A percentile compares a stretch with the other conserved stretches of the same genome.
Evolutionary conservation across 108 stramenopile genomes (phyloP).

Genomic region (Epithemia pelagica): DNA sequence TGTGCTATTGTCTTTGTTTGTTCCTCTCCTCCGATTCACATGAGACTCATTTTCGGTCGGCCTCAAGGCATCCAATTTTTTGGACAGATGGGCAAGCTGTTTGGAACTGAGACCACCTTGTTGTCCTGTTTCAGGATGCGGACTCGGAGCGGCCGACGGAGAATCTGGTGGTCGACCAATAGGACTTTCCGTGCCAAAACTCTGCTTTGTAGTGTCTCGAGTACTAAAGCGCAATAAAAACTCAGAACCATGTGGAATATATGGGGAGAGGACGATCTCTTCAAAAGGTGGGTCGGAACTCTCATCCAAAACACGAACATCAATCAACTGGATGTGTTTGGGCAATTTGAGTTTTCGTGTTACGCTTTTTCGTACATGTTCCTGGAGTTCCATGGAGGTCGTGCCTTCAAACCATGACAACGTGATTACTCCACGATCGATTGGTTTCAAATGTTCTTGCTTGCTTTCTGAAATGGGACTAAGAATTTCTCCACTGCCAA

Average conservation of each 20-base stretch:
- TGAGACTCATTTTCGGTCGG: background rate
- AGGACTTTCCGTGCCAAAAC: slow-evolving; percentile 20
- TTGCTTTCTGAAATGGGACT: background rate
- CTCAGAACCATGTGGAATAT: slow-evolving; percentile 67
- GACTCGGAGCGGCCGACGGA: slow-evolving; percentile 78
- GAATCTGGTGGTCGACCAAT: slow-evolving; percentile 52
- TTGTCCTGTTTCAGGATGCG: slow-evolving; percentile 2
- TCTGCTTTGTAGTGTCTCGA: slow-evolving; percentile 7
- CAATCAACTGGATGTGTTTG: slow-evolving; percentile 30
- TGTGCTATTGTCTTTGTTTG: background rate
- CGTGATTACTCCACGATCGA: slow-evolving; percentile 55
- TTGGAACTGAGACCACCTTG: background rate
- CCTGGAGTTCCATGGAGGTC: slow-evolving; percentile 48
- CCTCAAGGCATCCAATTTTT: slow-evolving; percentile 4
- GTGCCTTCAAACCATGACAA: slow-evolving; percentile 85
- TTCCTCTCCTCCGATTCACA: background rate
- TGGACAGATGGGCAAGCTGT: background rate
- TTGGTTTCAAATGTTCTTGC: background rate
- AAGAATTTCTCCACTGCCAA: background rate
- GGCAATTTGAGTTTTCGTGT: slow-evolving; percentile 38
- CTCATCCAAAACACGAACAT: slow-evolving; percentile 68
- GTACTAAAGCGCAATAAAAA: slow-evolving; percentile 61
- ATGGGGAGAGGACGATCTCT: slow-evolving; percentile 78
- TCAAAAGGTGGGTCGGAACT: slow-evolving; percentile 36
- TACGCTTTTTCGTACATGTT: slow-evolving; percentile 68